Evolutionary conservation across 768 basidiomycete genomes (phyloP).

Genomic region (Galerina sulciceps): DNA sequence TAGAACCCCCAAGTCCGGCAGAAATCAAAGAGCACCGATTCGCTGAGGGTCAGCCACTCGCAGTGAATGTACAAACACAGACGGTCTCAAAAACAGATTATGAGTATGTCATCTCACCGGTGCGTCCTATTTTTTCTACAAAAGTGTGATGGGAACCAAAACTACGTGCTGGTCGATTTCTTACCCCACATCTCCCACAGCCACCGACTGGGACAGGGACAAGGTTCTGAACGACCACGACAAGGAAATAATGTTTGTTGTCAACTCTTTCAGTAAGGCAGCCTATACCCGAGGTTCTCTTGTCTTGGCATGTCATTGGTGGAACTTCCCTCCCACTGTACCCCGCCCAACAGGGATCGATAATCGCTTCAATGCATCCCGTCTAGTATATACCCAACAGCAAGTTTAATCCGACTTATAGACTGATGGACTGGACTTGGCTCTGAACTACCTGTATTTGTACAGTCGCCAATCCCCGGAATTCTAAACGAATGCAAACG

Average conservation of each 20-base stretch:
- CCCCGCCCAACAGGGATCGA: too few species aligned
- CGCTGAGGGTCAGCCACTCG: constrained; percentile 13
- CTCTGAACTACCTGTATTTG: too few species aligned
- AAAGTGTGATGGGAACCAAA: background rate
- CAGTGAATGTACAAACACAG: constrained; percentile 39
- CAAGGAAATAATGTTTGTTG: background rate
- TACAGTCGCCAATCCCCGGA: too few species aligned
- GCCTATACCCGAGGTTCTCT: too few species aligned
- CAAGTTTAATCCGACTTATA: too few species aligned
- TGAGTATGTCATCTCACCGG: constrained; percentile 23
- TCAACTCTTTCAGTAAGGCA: background rate
- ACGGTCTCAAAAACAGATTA: constrained; percentile 37
- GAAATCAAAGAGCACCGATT: constrained; percentile 11
- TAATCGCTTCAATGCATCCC: too few species aligned
- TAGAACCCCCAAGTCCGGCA: constrained; percentile 16
- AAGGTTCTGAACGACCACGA: constrained; percentile 6
- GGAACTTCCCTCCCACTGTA: too few species aligned
- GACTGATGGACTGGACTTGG: too few species aligned
- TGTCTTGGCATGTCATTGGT: too few species aligned
- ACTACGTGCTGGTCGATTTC: background rate
- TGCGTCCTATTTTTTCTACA: constrained; percentile 8
- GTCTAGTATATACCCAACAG: too few species aligned
- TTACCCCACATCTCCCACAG: background rate
- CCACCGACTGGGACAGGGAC: constrained; percentile 3
- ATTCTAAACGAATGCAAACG: too few species aligned